phyloP scores from a whole-genome alignment of 345 rosid genomes.

The Capsella bursapastoris region DNA sequence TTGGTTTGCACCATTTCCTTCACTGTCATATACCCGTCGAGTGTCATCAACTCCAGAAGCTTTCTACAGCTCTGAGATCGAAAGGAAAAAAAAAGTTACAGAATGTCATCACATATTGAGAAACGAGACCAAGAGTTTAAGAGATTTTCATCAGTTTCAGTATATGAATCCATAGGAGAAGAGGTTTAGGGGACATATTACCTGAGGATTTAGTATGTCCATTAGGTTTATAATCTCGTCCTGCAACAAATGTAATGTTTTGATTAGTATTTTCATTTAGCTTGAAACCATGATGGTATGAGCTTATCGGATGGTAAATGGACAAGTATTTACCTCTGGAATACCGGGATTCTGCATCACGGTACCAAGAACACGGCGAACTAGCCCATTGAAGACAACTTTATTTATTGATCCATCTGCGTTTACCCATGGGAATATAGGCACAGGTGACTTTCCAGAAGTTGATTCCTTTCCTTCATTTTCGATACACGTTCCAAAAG shows the following conservation, averaged over 20 bases:
- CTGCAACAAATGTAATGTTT: conserved; percentile 51
- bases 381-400: conserved; percentile 69
- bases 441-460: conserved; percentile 51
- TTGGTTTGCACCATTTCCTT: conserved; percentile 67
- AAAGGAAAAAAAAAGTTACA: not conserved
- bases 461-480: conserved; percentile 31
- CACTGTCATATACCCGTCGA: conserved; percentile 65
- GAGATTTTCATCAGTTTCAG: conserved; percentile 22
- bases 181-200: conserved; percentile 39
- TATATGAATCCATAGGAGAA: conserved; percentile 3
- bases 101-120: conserved; percentile 5
- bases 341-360: conserved; percentile 94
- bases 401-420: conserved; percentile 84
- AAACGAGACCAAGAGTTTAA: not conserved
- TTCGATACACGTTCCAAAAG: conserved; percentile 22
- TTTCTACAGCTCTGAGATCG: conserved; percentile 66
- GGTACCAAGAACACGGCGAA: conserved; percentile 79
- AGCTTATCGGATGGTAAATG: conserved; percentile 7
- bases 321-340: conserved; percentile 64
- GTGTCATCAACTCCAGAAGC: conserved; percentile 74
- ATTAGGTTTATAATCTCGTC: conserved; percentile 64
- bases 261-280: conserved; percentile 17
- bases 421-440: conserved; percentile 90
- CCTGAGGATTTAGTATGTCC: conserved; percentile 93
- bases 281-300: conserved; percentile 6